Base-by-base conservation (phyloP, 2,329 filamentous ascomycete genomes). In the Penicillium sp. region DNA sequence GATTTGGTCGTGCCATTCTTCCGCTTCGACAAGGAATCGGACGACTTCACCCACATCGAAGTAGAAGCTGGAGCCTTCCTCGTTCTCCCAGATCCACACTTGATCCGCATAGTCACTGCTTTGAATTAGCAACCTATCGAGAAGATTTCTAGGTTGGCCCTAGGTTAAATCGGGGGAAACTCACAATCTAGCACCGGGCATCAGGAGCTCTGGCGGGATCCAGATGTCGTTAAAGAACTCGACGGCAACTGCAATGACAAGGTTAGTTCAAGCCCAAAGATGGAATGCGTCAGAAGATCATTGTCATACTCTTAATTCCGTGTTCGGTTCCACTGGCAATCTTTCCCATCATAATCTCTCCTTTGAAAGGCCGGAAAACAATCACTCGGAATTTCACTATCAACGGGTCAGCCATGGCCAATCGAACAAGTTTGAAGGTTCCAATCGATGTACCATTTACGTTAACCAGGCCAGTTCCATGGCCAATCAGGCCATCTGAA, bases 141-240 rank as follows among this genome's bases (percentile, higher is more conserved):
- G 13, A 3, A 39, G 10, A 24, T 39, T 46, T 26, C 8, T 13
- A 2, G 10, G 26, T n/a, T 29, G 18, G 26, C 17, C 20, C n/a
- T n/a, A n/a, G n/a, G n/a, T n/a, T n/a, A n/a, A n/a, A n/a, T n/a
- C n/a, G n/a, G n/a, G 7, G 12, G 21, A 75, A 45, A 39, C 86
- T 75, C 74, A 91, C 88, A 90, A 96, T 68, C 84, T 82, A 21
- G 86, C 85, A n/a, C 84, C 85, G 23, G 89, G 84, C 32, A 91
- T 89, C 3, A 96, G 80, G 58, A 90, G 84, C 49, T 85, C 82
- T 29, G 83, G 84, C 1, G 83, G 90, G 56, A 97, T 85, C 52
- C 90, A 87, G 26, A 99, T 91, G 58, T 97, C 92, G 62, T 93
- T 89, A 63, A 97, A 99, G 71, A 99, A 99, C 56, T 96, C 90